phyloP scores from a whole-genome alignment of 495 filamentous ascomycete genomes.

The Neurospora sp. region DNA sequence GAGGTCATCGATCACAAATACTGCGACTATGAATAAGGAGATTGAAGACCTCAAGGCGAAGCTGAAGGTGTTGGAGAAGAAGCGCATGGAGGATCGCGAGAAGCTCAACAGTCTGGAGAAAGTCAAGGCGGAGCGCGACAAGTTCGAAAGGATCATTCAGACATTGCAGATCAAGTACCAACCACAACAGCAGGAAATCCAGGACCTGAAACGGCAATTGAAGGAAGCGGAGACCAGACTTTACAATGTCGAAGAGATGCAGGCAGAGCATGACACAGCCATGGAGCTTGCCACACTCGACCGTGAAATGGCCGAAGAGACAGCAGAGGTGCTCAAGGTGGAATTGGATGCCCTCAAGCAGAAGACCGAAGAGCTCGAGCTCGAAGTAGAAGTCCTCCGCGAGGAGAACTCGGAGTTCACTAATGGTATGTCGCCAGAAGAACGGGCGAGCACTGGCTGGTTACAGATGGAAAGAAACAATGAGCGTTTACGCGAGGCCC shows the following conservation, averaged over 20 bases:
- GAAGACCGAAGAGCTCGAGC: conserved; percentile 70
- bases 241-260: conserved; percentile 58
- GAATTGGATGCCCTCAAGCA: conserved; percentile 71
- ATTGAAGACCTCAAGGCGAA: conserved; percentile 73
- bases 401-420: conserved; percentile 80
- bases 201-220: conserved; percentile 61
- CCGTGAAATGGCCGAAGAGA: conserved; percentile 94
- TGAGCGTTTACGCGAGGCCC: conserved; percentile 75
- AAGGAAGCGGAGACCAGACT: conserved; percentile 63
- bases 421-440: conserved; percentile 79
- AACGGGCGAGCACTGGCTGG: conserved; percentile 77
- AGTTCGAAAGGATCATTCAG: conserved; percentile 80
- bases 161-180: conserved; percentile 87
- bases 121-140: conserved; percentile 69
- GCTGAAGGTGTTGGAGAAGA: conserved; percentile 69
- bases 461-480: conserved; percentile 85
- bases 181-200: conserved; percentile 71
- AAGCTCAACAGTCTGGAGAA: conserved; percentile 71
- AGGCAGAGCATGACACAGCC: conserved; percentile 72
- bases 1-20: conserved; percentile 17
- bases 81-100: conserved; percentile 77
- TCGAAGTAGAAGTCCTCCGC: conserved; percentile 77
- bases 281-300: conserved; percentile 86
- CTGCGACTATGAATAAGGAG: conserved; percentile 49
- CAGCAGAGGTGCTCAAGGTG: conserved; percentile 64